Conservation (phyloP, 495 filamentous ascomycete species). For the Penicillium bovifimosum region DNA sequence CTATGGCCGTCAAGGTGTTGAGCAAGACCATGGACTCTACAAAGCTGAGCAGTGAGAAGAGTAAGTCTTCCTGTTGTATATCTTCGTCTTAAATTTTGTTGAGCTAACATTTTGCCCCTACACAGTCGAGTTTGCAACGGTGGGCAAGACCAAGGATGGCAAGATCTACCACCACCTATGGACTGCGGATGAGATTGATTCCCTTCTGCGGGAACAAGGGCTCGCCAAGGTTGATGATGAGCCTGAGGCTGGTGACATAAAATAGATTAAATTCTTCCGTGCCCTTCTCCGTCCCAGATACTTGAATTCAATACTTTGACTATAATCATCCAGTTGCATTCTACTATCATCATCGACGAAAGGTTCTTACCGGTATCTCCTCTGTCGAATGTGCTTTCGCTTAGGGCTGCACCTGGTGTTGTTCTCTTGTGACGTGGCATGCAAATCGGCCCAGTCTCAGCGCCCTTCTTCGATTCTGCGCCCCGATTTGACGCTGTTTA, state of each 20-base stretch:
- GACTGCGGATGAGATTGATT: constrained; percentile 94
- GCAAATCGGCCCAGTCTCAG: constrained; percentile 23
- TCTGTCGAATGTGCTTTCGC: neutral
- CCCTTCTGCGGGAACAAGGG: constrained; percentile 89
- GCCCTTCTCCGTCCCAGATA: constrained; percentile 18
- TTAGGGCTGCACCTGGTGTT: constrained; percentile 25
- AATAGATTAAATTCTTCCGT: constrained; percentile 37
- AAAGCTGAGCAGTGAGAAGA: constrained; percentile 98
- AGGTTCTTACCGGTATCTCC: neutral
- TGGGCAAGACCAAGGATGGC: constrained; percentile 88
- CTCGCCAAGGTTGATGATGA: constrained; percentile 82
- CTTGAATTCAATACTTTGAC: constrained; percentile 18
- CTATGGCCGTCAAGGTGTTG: constrained; percentile 94
- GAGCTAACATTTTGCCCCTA: constrained; percentile 26
- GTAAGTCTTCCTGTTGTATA: constrained; percentile 45
- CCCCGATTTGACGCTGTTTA: constrained; percentile 19
- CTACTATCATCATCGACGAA: constrained; percentile 1
- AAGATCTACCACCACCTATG: constrained; percentile 98
- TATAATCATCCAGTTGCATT: constrained; percentile 19
- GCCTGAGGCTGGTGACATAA: constrained; percentile 57
- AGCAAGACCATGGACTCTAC: constrained; percentile 99
- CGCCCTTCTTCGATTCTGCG: constrained; percentile 17
- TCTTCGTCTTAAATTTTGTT: neutral
- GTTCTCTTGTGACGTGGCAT: constrained; percentile 39
- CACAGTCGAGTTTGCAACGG: constrained; percentile 96